Percentiles rank a stretch among this genome's conserved stretches.
phyloP scores from a whole-genome alignment of 148 eudicot genomes.

The Polygonum maritimum region DNA sequence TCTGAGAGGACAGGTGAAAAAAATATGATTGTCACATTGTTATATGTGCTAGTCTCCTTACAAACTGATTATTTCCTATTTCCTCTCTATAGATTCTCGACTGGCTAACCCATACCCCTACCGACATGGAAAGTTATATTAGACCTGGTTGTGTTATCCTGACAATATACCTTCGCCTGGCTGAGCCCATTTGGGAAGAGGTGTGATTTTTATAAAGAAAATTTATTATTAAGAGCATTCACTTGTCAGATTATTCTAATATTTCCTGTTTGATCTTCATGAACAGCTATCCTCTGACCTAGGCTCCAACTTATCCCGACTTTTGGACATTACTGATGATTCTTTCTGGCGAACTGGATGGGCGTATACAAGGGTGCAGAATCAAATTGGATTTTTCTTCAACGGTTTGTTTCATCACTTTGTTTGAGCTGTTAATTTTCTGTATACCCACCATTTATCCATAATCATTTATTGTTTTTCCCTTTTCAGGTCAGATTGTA shows the following conservation, averaged over 20 bases:
- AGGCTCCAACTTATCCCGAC: slow-evolving; percentile 50
- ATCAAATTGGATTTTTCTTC: slow-evolving; percentile 51
- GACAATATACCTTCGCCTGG: slow-evolving; percentile 54
- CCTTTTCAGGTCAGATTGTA: slow-evolving; percentile 58
- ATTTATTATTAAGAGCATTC: neutral
- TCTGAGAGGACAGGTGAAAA: slow-evolving; percentile 64
- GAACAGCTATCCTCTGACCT: slow-evolving; percentile 52
- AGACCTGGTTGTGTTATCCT: slow-evolving; percentile 91
- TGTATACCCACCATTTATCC: neutral
- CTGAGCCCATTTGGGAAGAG: slow-evolving; percentile 68
- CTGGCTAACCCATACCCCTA: slow-evolving; percentile 81
- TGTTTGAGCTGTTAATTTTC: neutral
- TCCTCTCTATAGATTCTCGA: slow-evolving; percentile 46
- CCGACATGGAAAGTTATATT: slow-evolving; percentile 90
- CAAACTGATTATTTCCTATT: slow-evolving; percentile 2
- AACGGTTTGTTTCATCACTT: slow-evolving; percentile 29
- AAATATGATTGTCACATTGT: slow-evolving; percentile 1
- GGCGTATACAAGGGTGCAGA: slow-evolving; percentile 58
- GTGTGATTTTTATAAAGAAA: slow-evolving; percentile 20
- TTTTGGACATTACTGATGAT: slow-evolving; percentile 44
- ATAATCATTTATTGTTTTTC: neutral
- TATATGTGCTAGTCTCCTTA: slow-evolving; percentile 3
- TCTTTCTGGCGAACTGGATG: slow-evolving; percentile 87
- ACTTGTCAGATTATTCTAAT: neutral
- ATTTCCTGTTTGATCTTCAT: slow-evolving; percentile 9